Base-by-base conservation (phyloP, 2,329 filamentous ascomycete species). In the Talaromyces sp. region DNA sequence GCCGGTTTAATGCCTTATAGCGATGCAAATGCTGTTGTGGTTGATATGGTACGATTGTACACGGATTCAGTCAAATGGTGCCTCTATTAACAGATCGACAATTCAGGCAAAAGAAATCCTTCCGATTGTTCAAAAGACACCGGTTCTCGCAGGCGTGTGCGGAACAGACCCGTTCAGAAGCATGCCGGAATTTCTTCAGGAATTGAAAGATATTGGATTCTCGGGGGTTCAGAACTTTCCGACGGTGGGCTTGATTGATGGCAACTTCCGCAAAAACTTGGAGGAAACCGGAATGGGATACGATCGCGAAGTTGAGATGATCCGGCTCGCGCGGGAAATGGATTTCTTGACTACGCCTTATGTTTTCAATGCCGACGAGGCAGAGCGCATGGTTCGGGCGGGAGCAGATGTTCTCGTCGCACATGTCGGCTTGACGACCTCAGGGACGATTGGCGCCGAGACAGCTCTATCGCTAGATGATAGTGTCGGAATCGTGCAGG, bases 231-330 rank as follows among this genome's bases (percentile, higher is more conserved):
- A 90, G 70, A 90, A 90, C 66, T 90, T 90, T 69, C 88, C 88
- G 0, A 90, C 88, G 0, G 87, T 90, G 1, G 88, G 88, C 0
- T 75, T 90, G 24, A 86, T 90, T 38, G 88, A 90, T 70, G 87
- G 86, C 1, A 79, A 79, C 12, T 90, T 90, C 69, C 80, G 88
- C 12, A 79, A 80, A 24, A 86, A 87, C 64, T 78, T 91, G 1
- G 88, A 90, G 68, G 87, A 89, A 70, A 90, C 87, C 1, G 87
- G 84, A 9, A 90, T 90, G 86, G 83, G 84, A 1, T 90, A 85
- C 67, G 81, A 80, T 17, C 74, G 80, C 8, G 88, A 91, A 68
- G 87, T 90, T 2, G 85, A 86, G 56, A 84, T 89, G 80, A 81
- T 90, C 52, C 77, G 78, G 10, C 67, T 78, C n/a, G 88, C 88